Percentiles rank a stretch among this genome's conserved stretches.
phyloP scores from a whole-genome alignment of 352 stramenopile species.

The Phytophthora idaei region DNA sequence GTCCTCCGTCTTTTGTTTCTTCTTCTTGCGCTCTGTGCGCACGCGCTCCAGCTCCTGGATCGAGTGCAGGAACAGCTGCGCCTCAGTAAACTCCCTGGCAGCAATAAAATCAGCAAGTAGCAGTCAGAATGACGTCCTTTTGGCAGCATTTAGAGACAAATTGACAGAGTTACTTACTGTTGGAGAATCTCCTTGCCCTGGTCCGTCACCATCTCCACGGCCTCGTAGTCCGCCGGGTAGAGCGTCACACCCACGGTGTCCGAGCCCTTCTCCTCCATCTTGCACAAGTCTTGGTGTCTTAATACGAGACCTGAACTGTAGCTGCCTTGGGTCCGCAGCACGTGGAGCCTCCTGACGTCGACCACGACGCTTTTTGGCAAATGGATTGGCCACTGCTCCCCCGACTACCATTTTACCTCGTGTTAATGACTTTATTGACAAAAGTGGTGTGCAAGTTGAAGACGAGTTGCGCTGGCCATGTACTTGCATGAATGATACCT shows the following conservation, averaged over 20 bases:
- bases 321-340: conserved; percentile 1
- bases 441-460: too few relatives aligned
- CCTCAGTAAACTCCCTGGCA: conserved; percentile 80
- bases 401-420: neutral
- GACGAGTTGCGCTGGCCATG: neutral
- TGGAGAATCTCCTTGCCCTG: conserved; percentile 81
- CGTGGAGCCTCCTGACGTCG: conserved; percentile 7
- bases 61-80: conserved; percentile 82
- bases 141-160: neutral
- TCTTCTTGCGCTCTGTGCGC: conserved; percentile 65
- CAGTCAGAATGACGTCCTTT: conserved; percentile 3
- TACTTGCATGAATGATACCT: neutral
- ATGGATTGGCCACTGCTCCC: conserved; percentile 11
- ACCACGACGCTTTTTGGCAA: conserved; percentile 21
- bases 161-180: conserved; percentile 42
- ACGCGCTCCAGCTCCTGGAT: conserved; percentile 82
- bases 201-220: conserved; percentile 82
- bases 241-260: conserved; percentile 75
- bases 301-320: neutral
- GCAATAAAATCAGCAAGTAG: conserved; percentile 5
- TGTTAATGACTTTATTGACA: conserved; percentile 10
- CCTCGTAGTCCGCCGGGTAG: conserved; percentile 78
- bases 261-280: conserved; percentile 53
- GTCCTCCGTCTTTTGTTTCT: conserved; percentile 45
- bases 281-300: conserved; percentile 14